Percentiles rank a stretch among this genome's conserved stretches.
Conservation (phyloP, 179 eudicot species). For the Carnegiea gigantea region DNA sequence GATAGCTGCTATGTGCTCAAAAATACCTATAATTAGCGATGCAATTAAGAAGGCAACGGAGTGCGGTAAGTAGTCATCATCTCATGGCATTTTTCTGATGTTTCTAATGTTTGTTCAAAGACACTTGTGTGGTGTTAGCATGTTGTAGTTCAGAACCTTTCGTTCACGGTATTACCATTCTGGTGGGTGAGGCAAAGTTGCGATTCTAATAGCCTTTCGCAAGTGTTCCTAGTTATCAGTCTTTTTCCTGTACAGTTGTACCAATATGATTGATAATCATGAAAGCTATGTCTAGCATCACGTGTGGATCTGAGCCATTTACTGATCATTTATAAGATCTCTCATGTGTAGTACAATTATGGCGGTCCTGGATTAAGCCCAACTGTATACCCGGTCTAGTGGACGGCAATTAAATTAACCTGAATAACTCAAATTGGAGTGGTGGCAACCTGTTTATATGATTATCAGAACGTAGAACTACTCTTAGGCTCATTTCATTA, state of each 20-base stretch:
- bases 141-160: not conserved
- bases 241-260: too few species aligned
- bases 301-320: too few species aligned
- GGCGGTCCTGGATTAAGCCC: too few species aligned
- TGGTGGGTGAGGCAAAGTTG: not conserved
- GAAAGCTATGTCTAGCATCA: too few species aligned
- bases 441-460: not conserved
- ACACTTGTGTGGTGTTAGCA: not conserved
- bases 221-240: too few species aligned
- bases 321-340: too few species aligned
- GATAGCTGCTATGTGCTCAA: conserved; percentile 87
- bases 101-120: not conserved
- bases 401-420: too few species aligned
- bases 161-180: not conserved
- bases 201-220: too few species aligned
- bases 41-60: conserved; percentile 89
- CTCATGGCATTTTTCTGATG: conserved; percentile 6
- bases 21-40: conserved; percentile 81
- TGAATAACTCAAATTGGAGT: not conserved
- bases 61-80: conserved; percentile 53
- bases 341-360: too few species aligned
- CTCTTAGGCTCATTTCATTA: not conserved
- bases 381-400: too few species aligned
- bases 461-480: not conserved
- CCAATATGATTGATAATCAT: too few species aligned